These are phyloP conservation scores for Candida koratica DNA, from an alignment of 805 yeast genomes.

Conservation along the genomic window DNA sequence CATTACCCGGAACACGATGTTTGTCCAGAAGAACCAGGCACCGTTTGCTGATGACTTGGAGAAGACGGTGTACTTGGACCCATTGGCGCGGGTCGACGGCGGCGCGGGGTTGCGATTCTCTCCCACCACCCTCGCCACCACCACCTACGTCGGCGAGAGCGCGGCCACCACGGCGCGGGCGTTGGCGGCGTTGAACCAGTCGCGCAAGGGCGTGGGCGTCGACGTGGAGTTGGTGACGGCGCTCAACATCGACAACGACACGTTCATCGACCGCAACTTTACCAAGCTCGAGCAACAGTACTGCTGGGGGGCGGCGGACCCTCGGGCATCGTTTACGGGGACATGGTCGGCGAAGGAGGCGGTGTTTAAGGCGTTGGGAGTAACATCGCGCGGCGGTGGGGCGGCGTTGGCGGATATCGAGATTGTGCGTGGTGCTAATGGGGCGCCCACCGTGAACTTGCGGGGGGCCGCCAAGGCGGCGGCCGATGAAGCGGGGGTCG, in stretches of 20 bases:
- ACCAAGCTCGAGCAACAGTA: slow-evolving; percentile 75
- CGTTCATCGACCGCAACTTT: slow-evolving; percentile 90
- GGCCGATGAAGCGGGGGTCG: slow-evolving; percentile 68
- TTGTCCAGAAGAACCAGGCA: slow-evolving; percentile 87
- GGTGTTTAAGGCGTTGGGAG: slow-evolving; percentile 92
- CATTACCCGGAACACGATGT: slow-evolving; percentile 83
- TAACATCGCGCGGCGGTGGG: slow-evolving; percentile 88
- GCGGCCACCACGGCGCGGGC: slow-evolving; percentile 63
- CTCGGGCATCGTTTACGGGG: slow-evolving; percentile 91
- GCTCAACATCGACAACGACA: slow-evolving; percentile 81
- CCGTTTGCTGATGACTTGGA: slow-evolving; percentile 91
- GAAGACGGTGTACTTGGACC: slow-evolving; percentile 89
- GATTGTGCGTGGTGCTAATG: slow-evolving; percentile 64
- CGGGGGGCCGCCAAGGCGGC: slow-evolving; percentile 73
- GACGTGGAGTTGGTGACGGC: slow-evolving; percentile 89
- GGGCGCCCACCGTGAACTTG: slow-evolving; percentile 79
- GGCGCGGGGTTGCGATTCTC: slow-evolving; percentile 45
- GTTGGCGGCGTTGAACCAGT: slow-evolving; percentile 52
- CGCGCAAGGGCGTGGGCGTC: slow-evolving; percentile 82
- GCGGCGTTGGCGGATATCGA: slow-evolving; percentile 91
- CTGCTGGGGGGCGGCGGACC: slow-evolving; percentile 68
- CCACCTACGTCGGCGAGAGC: slow-evolving; percentile 41
- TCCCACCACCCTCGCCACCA: slow-evolving; percentile 48
- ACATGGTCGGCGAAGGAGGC: slow-evolving; percentile 99
- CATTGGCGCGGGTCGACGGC: slow-evolving; percentile 72